Conservation (phyloP, 345 rosid genomes). For the Crucihimalaya himalaica region DNA sequence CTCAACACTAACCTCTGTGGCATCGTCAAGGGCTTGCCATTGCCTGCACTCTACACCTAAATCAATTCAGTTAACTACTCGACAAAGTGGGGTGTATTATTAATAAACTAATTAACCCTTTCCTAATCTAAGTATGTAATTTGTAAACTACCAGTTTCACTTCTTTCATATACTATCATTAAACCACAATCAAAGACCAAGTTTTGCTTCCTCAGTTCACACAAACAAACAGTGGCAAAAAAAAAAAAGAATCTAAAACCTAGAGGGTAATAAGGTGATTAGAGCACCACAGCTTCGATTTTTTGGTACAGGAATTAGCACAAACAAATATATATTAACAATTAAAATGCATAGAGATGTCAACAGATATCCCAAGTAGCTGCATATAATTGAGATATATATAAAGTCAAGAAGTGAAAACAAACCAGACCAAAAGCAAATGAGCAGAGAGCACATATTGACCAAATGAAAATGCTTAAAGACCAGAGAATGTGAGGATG, state of each 20-base stretch:
- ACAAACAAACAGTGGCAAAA: not conserved
- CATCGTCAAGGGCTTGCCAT: slow-evolving; percentile 51
- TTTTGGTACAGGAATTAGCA: not conserved
- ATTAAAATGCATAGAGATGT: not conserved
- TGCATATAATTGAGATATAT: not conserved
- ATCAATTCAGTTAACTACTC: not conserved
- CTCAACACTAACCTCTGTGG: slow-evolving; percentile 67
- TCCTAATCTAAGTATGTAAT: slow-evolving; percentile 7
- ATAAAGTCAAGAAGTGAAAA: not conserved
- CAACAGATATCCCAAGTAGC: not conserved
- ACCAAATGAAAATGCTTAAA: not conserved
- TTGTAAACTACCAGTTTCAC: slow-evolving; percentile 1
- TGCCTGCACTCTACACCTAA: slow-evolving; percentile 57
- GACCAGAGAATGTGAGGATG: not conserved
- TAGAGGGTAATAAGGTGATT: not conserved
- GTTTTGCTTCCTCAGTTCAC: slow-evolving; percentile 14
- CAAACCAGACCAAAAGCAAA: not conserved
- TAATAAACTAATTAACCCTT: slow-evolving; percentile 39
- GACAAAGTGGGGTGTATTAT: slow-evolving; percentile 13
- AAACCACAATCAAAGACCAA: slow-evolving; percentile 3
- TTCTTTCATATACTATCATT: slow-evolving; percentile 10
- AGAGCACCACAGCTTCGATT: not conserved
- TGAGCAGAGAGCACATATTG: not conserved
- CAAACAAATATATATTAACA: not conserved
- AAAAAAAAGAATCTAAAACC: not conserved